These are phyloP conservation scores for Yarrowia galli DNA, from an alignment of 1,139 yeast genomes.

Conservation along the genomic window DNA sequence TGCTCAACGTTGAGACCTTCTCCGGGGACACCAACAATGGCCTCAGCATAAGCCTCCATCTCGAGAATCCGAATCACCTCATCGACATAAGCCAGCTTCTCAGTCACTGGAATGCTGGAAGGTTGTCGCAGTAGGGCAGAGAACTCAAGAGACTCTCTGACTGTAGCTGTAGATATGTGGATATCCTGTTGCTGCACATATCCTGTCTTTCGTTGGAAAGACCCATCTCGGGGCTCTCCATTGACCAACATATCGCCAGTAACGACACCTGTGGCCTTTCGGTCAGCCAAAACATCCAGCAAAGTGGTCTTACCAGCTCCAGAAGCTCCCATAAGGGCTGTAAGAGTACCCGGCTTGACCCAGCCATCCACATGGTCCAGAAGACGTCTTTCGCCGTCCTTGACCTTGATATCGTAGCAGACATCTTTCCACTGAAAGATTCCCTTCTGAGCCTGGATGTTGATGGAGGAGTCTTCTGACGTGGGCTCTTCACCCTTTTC, in stretches of 20 bases:
- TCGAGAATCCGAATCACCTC: conserved; percentile 63
- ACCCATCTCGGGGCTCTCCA: conserved; percentile 59
- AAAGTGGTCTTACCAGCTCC: conserved; percentile 76
- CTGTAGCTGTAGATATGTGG: conserved; percentile 64
- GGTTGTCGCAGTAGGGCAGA: conserved; percentile 69
- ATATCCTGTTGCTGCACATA: conserved; percentile 72
- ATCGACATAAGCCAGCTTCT: conserved; percentile 65
- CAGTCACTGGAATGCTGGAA: conserved; percentile 56
- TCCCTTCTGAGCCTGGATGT: conserved; percentile 46
- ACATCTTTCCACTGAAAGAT: conserved; percentile 56
- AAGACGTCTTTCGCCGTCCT: conserved; percentile 57
- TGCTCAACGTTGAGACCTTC: conserved; percentile 76
- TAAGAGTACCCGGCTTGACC: conserved; percentile 69
- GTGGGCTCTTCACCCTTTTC: neutral
- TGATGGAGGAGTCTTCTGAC: conserved; percentile 1
- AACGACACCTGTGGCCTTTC: conserved; percentile 64
- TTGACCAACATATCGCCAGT: conserved; percentile 71
- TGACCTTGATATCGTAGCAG: conserved; percentile 52
- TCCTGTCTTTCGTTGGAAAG: conserved; percentile 68
- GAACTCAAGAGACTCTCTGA: conserved; percentile 66
- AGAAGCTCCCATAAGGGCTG: conserved; percentile 72
- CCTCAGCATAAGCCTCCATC: conserved; percentile 67
- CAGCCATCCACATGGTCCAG: conserved; percentile 67
- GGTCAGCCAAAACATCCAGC: conserved; percentile 64
- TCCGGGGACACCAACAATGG: conserved; percentile 67